Evolutionary conservation across 176 grass and related monocot genomes (phyloP), one percentile per base, ranked within the genome.

Genomic region (Juncus inflexus): DNA sequence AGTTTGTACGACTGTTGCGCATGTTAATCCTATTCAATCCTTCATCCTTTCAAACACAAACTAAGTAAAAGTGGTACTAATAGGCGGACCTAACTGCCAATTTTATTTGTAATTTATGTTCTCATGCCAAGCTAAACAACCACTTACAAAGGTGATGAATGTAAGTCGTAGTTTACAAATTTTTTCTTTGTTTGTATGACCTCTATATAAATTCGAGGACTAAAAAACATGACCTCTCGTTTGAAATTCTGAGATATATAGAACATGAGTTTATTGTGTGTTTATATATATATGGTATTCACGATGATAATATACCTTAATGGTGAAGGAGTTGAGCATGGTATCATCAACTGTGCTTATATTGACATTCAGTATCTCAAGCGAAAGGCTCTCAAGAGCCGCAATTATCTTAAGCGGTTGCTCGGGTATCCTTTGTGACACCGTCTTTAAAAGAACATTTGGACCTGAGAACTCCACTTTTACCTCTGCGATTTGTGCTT

Each of bases 381-480:
- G 79, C 10, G 84, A 74, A 7, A 84, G 84, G 2, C 49, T 76
- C 79, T 97, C 92, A 2, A 97, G 85, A 3, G 85, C 82, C 3
- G 79, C 71, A 65, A 97, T 85, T 63, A 91, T 83, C 70, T 86
- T 97, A n/a, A 83, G 62, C 3, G 67, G 70, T 67, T 97, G 92
- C 10, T 84, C 82, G 0, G 77, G 87, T 57, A 79, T 65, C 10
- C 70, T 79, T 49, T 83, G 84, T 54, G 92, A 97, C 42, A 81
- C 79, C 8, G 92, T 97, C 80, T 75, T 86, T 53, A 97, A 62
- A 60, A 97, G 71, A 35, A 97, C 77, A 81, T 97, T 91, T 2
- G 92, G 65, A 8, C 92, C 87, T 11, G 87, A 52, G 58, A 97
- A 97, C 85, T 97, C 87, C 81, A 97, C 84, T 52, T 79, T 79